phyloP scores from a whole-genome alignment of 306 rosid genomes.

The Acmispon strigosus region DNA sequence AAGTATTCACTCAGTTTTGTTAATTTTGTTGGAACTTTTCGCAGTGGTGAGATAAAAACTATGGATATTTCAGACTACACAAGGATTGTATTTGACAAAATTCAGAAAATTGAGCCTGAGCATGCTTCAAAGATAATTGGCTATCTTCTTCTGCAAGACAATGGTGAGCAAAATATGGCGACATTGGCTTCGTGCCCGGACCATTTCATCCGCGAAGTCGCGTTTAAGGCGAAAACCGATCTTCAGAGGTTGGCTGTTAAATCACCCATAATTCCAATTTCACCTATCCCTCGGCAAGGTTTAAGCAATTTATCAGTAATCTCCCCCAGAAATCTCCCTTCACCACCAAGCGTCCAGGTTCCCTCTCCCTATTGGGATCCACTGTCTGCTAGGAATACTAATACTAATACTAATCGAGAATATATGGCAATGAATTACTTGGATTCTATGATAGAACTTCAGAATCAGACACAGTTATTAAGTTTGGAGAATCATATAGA shows the following conservation, averaged over 20 bases:
- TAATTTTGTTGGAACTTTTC: background rate
- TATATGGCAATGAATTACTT: slow-evolving; percentile 24
- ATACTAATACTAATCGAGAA: slow-evolving; percentile 23
- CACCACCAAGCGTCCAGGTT: slow-evolving; percentile 27
- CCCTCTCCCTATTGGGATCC: slow-evolving; percentile 42
- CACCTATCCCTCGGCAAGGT: slow-evolving; percentile 30
- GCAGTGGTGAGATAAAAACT: slow-evolving; percentile 27
- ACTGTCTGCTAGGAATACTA: slow-evolving; percentile 17
- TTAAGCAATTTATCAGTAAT: slow-evolving; percentile 22
- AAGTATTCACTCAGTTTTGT: background rate
- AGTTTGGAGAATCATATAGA: slow-evolving; percentile 46
- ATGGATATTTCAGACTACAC: slow-evolving; percentile 67
- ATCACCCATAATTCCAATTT: slow-evolving; percentile 21
- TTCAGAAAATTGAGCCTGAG: slow-evolving; percentile 61
- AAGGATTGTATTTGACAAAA: slow-evolving; percentile 41
- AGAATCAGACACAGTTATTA: slow-evolving; percentile 36
- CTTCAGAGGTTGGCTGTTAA: slow-evolving; percentile 38
- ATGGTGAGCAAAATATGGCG: slow-evolving; percentile 49
- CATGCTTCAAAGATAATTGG: slow-evolving; percentile 53
- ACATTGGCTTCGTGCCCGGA: slow-evolving; percentile 57
- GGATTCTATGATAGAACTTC: slow-evolving; percentile 40
- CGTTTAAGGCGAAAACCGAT: slow-evolving; percentile 37
- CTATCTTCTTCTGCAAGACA: slow-evolving; percentile 52
- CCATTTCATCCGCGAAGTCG: slow-evolving; percentile 36
- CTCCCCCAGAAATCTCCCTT: slow-evolving; percentile 25